Conservation (phyloP, 2,329 filamentous ascomycete species). For the Coniosporium uncinatum region DNA sequence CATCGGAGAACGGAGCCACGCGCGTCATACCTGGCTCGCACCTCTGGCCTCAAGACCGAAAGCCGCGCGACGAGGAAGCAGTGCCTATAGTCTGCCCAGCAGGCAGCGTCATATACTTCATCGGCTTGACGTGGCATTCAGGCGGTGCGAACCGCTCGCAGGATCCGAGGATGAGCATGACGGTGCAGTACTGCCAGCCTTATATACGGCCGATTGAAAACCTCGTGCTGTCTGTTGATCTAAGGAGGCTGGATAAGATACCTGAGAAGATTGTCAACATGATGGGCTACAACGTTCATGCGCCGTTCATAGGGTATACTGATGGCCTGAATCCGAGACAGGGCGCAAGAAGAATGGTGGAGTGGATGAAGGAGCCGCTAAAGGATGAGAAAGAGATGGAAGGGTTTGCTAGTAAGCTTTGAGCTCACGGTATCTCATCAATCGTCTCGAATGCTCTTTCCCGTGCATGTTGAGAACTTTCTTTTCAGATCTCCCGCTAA, state of each 20-base stretch:
- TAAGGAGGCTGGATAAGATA: slow-evolving; percentile 19
- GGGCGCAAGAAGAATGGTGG: slow-evolving; percentile 3
- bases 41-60: slow-evolving; percentile 20
- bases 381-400: not conserved
- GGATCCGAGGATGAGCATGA: slow-evolving; percentile 23
- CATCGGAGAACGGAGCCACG: slow-evolving; percentile 25
- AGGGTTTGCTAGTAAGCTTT: slow-evolving; percentile 6
- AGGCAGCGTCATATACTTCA: slow-evolving; percentile 20
- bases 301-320: slow-evolving; percentile 22
- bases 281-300: slow-evolving; percentile 24
- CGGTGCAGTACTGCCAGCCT: slow-evolving; percentile 34
- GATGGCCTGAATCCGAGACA: slow-evolving; percentile 4
- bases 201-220: slow-evolving; percentile 27
- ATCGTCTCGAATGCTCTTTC: no score
- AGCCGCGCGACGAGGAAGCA: slow-evolving; percentile 17
- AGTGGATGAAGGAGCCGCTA: slow-evolving; percentile 6
- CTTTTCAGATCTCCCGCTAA: no score
- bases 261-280: slow-evolving; percentile 20
- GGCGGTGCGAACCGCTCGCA: slow-evolving; percentile 26
- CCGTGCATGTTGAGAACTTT: no score
- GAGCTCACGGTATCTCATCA: no score
- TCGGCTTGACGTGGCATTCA: slow-evolving; percentile 23
- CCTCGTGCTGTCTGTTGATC: slow-evolving; percentile 23
- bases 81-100: slow-evolving; percentile 25
- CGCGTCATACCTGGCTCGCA: slow-evolving; percentile 28